Base-by-base conservation (phyloP, 1,284 basidiomycete species). In the Porogramme epimiltina region DNA sequence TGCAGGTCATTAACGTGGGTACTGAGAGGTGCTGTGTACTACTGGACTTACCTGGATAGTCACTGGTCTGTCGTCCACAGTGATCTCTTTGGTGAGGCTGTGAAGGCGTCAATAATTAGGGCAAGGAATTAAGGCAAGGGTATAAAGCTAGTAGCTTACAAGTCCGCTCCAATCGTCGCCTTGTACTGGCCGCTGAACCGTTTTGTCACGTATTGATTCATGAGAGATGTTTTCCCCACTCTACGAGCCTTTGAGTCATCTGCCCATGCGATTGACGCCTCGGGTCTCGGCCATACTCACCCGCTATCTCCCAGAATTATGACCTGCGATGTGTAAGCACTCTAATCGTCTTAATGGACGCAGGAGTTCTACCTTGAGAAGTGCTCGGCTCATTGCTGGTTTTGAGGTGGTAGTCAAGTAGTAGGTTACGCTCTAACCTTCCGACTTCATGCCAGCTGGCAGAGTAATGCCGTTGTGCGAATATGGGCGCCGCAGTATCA, bases 191-290 rank as follows among this genome's bases (percentile, higher is more conserved):
- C 97, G 67, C 92, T 96, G 77, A 99, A 99, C 60, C 97, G 90
- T 76, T 98, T 99, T 87, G 99, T 99, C 66, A 99, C 97, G 79
- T 98, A 99, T 79, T 99, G 97, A 79, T 98, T 99, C 97, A 99
- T 99, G 65, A 99, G 85, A 37, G 96, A 99, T 44, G 96, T 99
- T 89, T 99, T 99, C 46, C 96, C 97, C 71, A 99, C 97, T 56
- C 96, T 96, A 66, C 34, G 47, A 24, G 25, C 25, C 36, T 22
- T 45, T 36, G 37, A 42, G 49, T 52, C 51, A 46, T 44, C 49
- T 13, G 44, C 16, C 41, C 22, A 41, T 36, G 8, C 33, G 46
- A 48, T 45, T 44, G 41, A 51, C n/a, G 25, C 31, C 43, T 28
- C 38, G 42, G 45, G 25, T 28, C 23, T 38, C 40, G 43, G 42